Percentiles rank a stretch among this genome's conserved stretches.
phyloP scores from a whole-genome alignment of 345 rosid species.

The Populus nigra region DNA sequence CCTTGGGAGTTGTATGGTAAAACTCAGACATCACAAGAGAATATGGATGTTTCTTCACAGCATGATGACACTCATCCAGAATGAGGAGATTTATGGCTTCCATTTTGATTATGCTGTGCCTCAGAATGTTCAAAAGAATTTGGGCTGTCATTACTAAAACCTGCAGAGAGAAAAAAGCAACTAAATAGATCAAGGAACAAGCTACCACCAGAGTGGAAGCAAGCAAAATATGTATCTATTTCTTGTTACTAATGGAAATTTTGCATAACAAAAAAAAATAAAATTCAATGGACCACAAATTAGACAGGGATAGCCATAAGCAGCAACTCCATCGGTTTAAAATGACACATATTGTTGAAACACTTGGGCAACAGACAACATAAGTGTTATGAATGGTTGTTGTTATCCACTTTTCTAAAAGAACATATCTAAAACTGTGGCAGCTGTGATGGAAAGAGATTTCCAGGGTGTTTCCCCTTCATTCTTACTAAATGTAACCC shows the following conservation, averaged over 20 bases:
- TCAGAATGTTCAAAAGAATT: slow-evolving; percentile 83
- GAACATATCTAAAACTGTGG: too few relatives aligned
- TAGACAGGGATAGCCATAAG: background rate
- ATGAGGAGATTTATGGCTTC: slow-evolving; percentile 84
- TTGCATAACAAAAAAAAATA: background rate
- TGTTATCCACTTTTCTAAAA: too few relatives aligned
- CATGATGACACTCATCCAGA: slow-evolving; percentile 97
- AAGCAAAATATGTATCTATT: slow-evolving; percentile 1
- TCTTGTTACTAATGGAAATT: too few relatives aligned
- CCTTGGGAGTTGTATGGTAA: slow-evolving; percentile 84
- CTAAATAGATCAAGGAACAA: slow-evolving; percentile 11
- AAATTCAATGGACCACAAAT: background rate
- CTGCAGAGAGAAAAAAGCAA: slow-evolving; percentile 31
- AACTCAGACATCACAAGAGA: slow-evolving; percentile 98
- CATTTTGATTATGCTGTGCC: slow-evolving; percentile 97
- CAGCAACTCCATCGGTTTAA: background rate
- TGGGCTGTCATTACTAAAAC: slow-evolving; percentile 98
- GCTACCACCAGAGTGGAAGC: background rate
- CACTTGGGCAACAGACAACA: background rate
- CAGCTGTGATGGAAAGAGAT: too few relatives aligned
- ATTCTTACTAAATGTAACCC: too few relatives aligned
- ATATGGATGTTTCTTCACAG: slow-evolving; percentile 99
- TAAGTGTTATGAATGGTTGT: too few relatives aligned
- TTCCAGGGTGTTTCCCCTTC: too few relatives aligned
- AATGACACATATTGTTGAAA: background rate